Evolutionary conservation across 805 yeast species (phyloP).

Genomic region (Ogataea parapolymorpha): DNA sequence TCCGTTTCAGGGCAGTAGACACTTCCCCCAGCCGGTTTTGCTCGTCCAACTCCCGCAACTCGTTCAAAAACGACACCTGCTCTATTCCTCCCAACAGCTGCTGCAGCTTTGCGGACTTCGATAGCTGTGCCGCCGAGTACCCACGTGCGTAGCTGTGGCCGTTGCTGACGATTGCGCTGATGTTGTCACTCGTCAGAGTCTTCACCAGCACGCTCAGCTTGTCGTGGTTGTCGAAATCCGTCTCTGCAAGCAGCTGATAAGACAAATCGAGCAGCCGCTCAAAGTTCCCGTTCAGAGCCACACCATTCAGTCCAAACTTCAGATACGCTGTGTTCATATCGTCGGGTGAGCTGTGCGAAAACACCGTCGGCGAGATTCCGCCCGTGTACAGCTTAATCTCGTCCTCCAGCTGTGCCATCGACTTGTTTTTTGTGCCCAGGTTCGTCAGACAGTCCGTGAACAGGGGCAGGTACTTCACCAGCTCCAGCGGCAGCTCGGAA

Average conservation of each 20-base stretch:
- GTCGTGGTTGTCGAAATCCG: constrained; percentile 62
- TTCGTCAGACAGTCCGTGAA: constrained; percentile 78
- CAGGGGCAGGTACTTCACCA: constrained; percentile 69
- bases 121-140: constrained; percentile 60
- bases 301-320: constrained; percentile 59
- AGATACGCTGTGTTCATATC: constrained; percentile 47
- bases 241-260: constrained; percentile 62
- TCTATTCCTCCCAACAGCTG: constrained; percentile 72
- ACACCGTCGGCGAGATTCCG: constrained; percentile 65
- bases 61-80: constrained; percentile 68
- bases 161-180: constrained; percentile 75
- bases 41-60: constrained; percentile 51
- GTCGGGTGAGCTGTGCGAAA: constrained; percentile 53
- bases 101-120: constrained; percentile 54
- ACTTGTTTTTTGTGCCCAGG: constrained; percentile 71
- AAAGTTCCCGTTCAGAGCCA: constrained; percentile 65
- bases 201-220: constrained; percentile 73
- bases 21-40: constrained; percentile 50
- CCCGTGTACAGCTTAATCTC: constrained; percentile 82
- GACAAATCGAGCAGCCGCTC: constrained; percentile 61
- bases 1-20: constrained; percentile 58
- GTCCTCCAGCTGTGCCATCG: constrained; percentile 82
- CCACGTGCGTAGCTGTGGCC: constrained; percentile 84
- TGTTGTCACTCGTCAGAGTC: constrained; percentile 69
- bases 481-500: constrained; percentile 50